Percentiles rank a stretch among this genome's conserved stretches.
phyloP scores from a whole-genome alignment of 257 asterid genomes.

The Nicotiana undulata region DNA sequence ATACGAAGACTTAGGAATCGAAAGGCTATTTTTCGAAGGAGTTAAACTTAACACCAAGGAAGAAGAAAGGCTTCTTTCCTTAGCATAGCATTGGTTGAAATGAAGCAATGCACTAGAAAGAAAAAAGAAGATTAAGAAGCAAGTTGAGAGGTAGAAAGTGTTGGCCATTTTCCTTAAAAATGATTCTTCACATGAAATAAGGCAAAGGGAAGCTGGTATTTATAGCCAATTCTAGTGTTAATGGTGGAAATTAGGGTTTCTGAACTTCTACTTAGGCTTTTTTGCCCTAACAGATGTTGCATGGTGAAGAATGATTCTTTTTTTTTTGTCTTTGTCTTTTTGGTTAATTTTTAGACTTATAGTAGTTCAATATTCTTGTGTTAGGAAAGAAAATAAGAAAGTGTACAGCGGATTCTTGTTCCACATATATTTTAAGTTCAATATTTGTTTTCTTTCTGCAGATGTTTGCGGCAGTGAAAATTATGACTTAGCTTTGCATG shows the following conservation, averaged over 20 bases:
- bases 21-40: slow-evolving; percentile 22
- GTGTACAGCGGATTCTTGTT: not conserved
- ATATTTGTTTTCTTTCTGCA: not conserved
- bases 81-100: slow-evolving; percentile 30
- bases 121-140: slow-evolving; percentile 9
- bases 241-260: slow-evolving; percentile 18
- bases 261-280: not conserved
- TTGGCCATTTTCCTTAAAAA: not conserved
- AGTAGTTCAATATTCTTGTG: not conserved
- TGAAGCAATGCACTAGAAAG: slow-evolving; percentile 11
- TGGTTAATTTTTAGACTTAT: not conserved
- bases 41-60: slow-evolving; percentile 49
- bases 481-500: slow-evolving; percentile 2
- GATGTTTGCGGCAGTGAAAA: not conserved
- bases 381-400: not conserved
- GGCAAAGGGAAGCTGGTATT: slow-evolving; percentile 11
- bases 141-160: slow-evolving; percentile 6
- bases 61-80: slow-evolving; percentile 7
- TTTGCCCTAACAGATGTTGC: slow-evolving; percentile 23
- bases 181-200: not conserved
- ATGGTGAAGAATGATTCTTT: slow-evolving; percentile 13
- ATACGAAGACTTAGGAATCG: slow-evolving; percentile 23
- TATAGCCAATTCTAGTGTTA: slow-evolving; percentile 11
- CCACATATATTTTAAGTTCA: not conserved
- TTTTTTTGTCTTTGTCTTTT: not conserved